Base-by-base conservation (phyloP, 164 flowering plant species). In the Hamamelis virginiana region DNA sequence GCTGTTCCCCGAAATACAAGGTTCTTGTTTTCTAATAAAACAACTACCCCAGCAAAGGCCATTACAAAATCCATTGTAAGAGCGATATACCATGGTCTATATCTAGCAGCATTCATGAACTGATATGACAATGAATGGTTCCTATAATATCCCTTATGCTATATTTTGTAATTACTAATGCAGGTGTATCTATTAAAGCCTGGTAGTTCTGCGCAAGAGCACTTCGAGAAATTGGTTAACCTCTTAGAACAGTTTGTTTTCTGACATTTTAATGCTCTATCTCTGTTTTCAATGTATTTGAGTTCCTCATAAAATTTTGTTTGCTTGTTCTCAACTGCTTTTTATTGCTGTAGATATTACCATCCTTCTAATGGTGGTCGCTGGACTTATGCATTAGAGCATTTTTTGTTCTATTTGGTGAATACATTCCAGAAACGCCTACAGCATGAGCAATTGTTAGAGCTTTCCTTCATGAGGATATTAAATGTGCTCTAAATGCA, bases 311-410 rank as follows among this genome's bases (percentile, higher is more conserved):
- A 19, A n/a, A 11, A n/a, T n/a, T 74, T 64, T 23, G 51, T 23
- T 41, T 69, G n/a, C n/a, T n/a, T n/a, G n/a, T n/a, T n/a, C n/a
- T n/a, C n/a, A n/a, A 18, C 45, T 63, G 67, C 19, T 64, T 63
- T 59, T 75, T n/a, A 22, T 70, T 69, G 38, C 53, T 75, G 33
- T 74, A 96, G 99, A 76, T 96, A 89, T 79, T 96, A 92, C 77
- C 99, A 96, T 76, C 99, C 99, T 21, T 96, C 99, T 65, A 96
- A 96, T 85, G 98, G 98, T 70, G 99, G 99, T 68, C 96, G 96
- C 46, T 92, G 99, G 99, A 96, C 98, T 63, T 90, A 86, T 73
- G 79, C 97, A 22, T 75, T 96, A 73, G 99, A 96, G 80, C 85
- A 91, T 1, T 87, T 92, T 78, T 80, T 96, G 87, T 83, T 80